Conservation (phyloP, 331 rosid species). For the Acacia concinna region DNA sequence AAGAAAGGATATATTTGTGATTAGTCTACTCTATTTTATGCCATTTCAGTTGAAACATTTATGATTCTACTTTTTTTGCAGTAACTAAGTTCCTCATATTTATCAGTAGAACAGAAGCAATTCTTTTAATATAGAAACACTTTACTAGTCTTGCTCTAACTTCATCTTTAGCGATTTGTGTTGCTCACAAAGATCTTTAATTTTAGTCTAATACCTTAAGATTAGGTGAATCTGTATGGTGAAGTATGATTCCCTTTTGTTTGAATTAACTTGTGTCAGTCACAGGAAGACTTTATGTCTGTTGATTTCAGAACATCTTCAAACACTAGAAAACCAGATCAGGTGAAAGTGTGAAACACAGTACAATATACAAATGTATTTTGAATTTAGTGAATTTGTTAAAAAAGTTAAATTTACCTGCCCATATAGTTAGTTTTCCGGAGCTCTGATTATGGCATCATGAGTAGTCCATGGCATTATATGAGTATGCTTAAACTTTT, state of each 20-base stretch:
- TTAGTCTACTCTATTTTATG: not conserved
- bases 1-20: slow-evolving; percentile 61
- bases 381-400: not conserved
- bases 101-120: not conserved
- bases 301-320: not conserved
- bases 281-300: not conserved
- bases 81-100: not conserved
- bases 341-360: not conserved
- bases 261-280: not conserved
- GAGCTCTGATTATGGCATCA: not conserved
- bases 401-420: not conserved
- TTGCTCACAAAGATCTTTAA: slow-evolving; percentile 5
- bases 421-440: not conserved
- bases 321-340: not conserved
- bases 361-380: not conserved
- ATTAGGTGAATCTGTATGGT: not conserved
- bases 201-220: not conserved
- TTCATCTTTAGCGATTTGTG: not conserved
- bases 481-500: not conserved
- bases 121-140: not conserved
- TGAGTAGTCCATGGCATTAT: not conserved
- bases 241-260: not conserved
- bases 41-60: not conserved
- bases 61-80: not conserved
- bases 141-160: not conserved